Percentiles rank a stretch among this genome's conserved stretches.
phyloP scores from a whole-genome alignment of 495 filamentous ascomycete genomes.

The Aspergillus saccharolyticus region DNA sequence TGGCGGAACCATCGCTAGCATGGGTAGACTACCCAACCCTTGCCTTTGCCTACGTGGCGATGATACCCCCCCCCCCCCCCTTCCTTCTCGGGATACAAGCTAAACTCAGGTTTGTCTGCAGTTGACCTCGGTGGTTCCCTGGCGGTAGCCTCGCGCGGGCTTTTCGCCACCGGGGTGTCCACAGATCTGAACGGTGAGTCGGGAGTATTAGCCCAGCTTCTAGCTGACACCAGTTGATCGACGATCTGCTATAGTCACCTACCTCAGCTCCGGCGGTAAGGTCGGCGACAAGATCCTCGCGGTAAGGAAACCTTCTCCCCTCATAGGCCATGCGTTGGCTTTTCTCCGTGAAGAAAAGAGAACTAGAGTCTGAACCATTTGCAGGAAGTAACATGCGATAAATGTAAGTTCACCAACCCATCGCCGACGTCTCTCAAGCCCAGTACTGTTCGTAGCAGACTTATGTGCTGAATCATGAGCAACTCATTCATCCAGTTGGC shows the following conservation, averaged over 20 bases:
- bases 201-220: no score
- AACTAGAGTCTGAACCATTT: no score
- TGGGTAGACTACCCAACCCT: constrained; percentile 50
- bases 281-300: constrained; percentile 72
- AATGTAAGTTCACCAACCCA: constrained; percentile 67
- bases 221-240: no score
- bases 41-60: background rate
- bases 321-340: no score
- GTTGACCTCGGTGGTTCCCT: constrained; percentile 92
- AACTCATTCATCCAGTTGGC: constrained; percentile 75
- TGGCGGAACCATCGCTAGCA: constrained; percentile 90
- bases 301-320: no score
- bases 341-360: no score
- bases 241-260: constrained; percentile 90
- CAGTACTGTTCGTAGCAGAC: no score
- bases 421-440: no score
- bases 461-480: no score
- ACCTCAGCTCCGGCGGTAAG: constrained; percentile 76
- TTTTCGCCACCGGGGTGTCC: constrained; percentile 85
- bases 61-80: no score
- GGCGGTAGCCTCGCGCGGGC: constrained; percentile 83
- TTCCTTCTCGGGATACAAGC: no score
- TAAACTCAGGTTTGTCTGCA: constrained; percentile 16
- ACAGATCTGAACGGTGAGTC: constrained; percentile 80
- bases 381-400: constrained; percentile 73